A percentile compares a stretch with the other conserved stretches of the same genome.
phyloP scores from a whole-genome alignment of 441 rosid species.

The Gossypium schwendimanii region DNA sequence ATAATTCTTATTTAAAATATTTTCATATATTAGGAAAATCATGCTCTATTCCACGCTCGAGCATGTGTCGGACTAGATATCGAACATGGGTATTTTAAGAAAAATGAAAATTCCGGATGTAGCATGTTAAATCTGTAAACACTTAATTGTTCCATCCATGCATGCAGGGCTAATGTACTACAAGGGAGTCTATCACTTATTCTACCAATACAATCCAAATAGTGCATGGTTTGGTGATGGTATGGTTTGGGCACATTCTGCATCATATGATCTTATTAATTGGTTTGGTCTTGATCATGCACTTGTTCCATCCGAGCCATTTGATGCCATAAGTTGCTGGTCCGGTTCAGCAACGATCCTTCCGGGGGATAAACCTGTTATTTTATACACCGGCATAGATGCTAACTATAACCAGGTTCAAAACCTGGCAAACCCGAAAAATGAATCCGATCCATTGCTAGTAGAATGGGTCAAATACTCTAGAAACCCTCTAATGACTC shows the following conservation, averaged over 20 bases:
- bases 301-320: slow-evolving; percentile 40
- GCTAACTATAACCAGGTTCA: slow-evolving; percentile 35
- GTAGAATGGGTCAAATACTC: slow-evolving; percentile 38
- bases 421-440: slow-evolving; percentile 43
- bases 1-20: not conserved
- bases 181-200: slow-evolving; percentile 50
- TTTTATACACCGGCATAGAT: slow-evolving; percentile 49
- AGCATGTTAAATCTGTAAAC: not conserved
- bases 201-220: slow-evolving; percentile 50
- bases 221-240: slow-evolving; percentile 37
- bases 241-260: slow-evolving; percentile 55
- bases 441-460: slow-evolving; percentile 40
- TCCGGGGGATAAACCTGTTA: slow-evolving; percentile 30
- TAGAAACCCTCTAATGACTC: slow-evolving; percentile 35
- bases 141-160: not conserved
- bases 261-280: slow-evolving; percentile 45
- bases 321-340: slow-evolving; percentile 48
- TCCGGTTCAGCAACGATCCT: slow-evolving; percentile 50
- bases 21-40: not conserved
- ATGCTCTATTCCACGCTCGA: not conserved
- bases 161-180: slow-evolving; percentile 40
- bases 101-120: not conserved
- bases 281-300: slow-evolving; percentile 44
- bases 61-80: not conserved
- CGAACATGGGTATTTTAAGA: not conserved